Evolutionary conservation across 139 green algal species (phyloP), one percentile per base, ranked within the genome.

Genomic region (Tetratostichococcus sp.): DNA sequence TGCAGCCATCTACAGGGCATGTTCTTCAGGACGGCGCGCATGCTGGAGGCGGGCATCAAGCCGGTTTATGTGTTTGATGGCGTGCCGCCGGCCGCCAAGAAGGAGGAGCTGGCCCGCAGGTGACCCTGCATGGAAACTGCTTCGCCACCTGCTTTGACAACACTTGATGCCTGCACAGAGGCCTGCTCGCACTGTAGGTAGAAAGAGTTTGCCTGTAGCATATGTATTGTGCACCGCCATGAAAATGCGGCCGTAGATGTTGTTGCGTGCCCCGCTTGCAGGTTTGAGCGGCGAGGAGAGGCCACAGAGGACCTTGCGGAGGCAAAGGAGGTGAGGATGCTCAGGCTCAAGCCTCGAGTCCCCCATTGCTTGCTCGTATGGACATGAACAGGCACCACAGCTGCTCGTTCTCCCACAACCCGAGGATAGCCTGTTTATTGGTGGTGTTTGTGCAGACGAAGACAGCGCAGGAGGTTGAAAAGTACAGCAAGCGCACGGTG

Each of bases 31-130:
- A 99, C 96, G 30, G 86, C 84, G 3, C 87, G 91, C 6, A 97
- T 99, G 93, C 79, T 99, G 26, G 94, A 99, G 72, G 92, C 92
- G 14, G 93, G 93, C 66, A 96, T 98, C 75, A 93, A 94, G 71
- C 95, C 95, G 19, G 89, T 98, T 73, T 94, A 97, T 82, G 93
- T 99, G 14, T 99, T 99, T 83, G 96, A 99, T 58, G 96, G 96
- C 69, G 97, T 97, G 80, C 88, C 96, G 2, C 96, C 96, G 3
- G 79, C 94, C 57, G 81, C 97, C 21, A 99, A 99, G 86, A 77
- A 71, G 30, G 89, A 89, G 32, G 95, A 99, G 82, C 88, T 99
- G 32, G 84, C 82, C 14, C 87, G 89, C 65, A 76, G 88, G 77
- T 82, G 35, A 8, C 16, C 22, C 57, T 43, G 43, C 28, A 30